Base-by-base conservation (phyloP, 495 filamentous ascomycete species). In the Xylaria longipes region DNA sequence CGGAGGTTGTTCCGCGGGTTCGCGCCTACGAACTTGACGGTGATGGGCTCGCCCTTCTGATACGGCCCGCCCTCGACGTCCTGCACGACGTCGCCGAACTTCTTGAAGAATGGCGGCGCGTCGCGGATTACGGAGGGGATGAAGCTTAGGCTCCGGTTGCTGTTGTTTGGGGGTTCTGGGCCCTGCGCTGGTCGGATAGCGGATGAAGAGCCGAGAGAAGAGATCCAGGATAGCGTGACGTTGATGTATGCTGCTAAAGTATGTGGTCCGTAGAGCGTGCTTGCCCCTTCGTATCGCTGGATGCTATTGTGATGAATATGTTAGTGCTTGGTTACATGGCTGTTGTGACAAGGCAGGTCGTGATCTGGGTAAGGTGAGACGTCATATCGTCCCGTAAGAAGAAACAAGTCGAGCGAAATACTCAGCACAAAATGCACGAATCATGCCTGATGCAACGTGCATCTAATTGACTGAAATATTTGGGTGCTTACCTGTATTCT, bases 211-310 rank as follows among this genome's bases (percentile, higher is more conserved):
- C 83, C 74, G 7, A 99, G 87, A 75, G 92, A 93, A 2, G 89
- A 89, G 5, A 97, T 84, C 73, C 90, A 89, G 9, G 87, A 87
- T 43, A 92, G 85, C 6, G 93, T 96, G 43, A 95, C 81, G 78
- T 97, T 94, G 80, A 99, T 91, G 81, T 97, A 95, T 1, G 94
- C 95, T 46, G 94, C 91, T 6, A 98, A 86, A 25, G 94, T 97
- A 76, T 95, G 90, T n/a, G 93, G 93, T 0, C 96, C 96, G 81
- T 97, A 97, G 35, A 98, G 89, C 5, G 96, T 99, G 33, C 93
- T 97, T 20, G 94, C 96, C 62, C 96, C 96, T 82, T 99, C 96
- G 81, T 98, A 98, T 61, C 96, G 90, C 80, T 99, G 96, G 66
- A 95, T 88, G 20, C 81, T 80, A 66, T 74, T 71, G 52, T 48